Evolutionary conservation across 495 filamentous ascomycete genomes (phyloP), one percentile per base, ranked within the genome.

Genomic region (Tuber brumale): DNA sequence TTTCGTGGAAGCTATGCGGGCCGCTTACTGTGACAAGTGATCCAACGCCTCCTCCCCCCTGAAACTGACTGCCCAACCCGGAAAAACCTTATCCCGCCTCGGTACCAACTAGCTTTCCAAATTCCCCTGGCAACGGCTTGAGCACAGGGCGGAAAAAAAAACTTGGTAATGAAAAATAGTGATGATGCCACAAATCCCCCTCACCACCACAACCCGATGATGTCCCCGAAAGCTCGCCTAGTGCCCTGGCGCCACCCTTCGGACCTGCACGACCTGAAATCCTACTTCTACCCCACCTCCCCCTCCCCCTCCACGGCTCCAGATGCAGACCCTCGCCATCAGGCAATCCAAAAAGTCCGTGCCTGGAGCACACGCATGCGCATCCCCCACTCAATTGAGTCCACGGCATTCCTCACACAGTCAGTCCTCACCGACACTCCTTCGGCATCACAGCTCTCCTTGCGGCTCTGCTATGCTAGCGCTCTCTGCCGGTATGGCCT

Each of bases 341-440:
- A 19, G 12, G 43, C 42, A n/a, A 37, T 70, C 16, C 7, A 41
- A n/a, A 39, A 83, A 74, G 79, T 82, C 51, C 75, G 73, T 21
- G 81, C 81, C 37, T 83, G 81, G 81, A 51, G 70, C 61, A 72
- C 75, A n/a, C 82, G 82, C n/a, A 72, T 43, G n/a, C 75, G 76
- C 7, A 51, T 83, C 41, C 82, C 82, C 2, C 82, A 83, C 42
- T 70, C 81, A 75, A 81, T 83, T 16, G 81, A 83, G 71, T 72
- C 82, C 21, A 83, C 82, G 19, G 76, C 79, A 0, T 72, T 83
- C 21, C 27, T 83, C 21, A 81, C 82, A 35, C 75, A 79, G 73
- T 81, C 75, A 5, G 14, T 81, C 18, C 77, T 83, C 19, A 74
- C 75, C 7, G 82, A 83, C 69, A 31, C 37, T 42, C 76, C 73